Evolutionary conservation across 352 stramenopile species (phyloP), one percentile per base, ranked within the genome.

Genomic region (Phytophthora idaei): DNA sequence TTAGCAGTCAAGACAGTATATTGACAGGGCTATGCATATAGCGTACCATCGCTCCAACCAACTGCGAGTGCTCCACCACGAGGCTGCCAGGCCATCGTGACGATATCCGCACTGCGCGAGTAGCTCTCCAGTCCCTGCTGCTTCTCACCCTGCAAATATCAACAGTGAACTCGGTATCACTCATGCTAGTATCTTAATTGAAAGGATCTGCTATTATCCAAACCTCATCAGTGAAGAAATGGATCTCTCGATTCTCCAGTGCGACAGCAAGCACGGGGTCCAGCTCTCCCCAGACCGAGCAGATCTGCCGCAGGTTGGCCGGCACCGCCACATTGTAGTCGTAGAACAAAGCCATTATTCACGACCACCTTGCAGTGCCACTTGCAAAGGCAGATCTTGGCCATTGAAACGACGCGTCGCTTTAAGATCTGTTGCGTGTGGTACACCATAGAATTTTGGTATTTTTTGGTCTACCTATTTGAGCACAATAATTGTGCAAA

Each of bases 151-250:
- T 89, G 52, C 36, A 58, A 25, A 12, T 37, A 41, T 27, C n/a
- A 47, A 7, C 11, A 57, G 5, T 47, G 27, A 6, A 14, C 8
- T 58, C 44, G 21, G 4, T 28, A 41, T 28, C 32, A 54, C 14
- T 25, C 29, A 5, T 8, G 45, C 21, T 32, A 34, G 45, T 32
- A 32, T 4, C 1, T 39, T 3, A 12, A 39, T 14, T 10, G 45
- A 1, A 5, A 15, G 15, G 2, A 56, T 34, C 12, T 57, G 29
- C 21, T 36, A 28, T 54, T 29, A 61, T 12, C 10, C 31, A 27
- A 39, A 94, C 89, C 74, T 97, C 90, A 76, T 97, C 90, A 0
- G 76, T 92, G 69, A 94, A 97, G 57, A 97, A 96, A 48, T 94
- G 81, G n/a, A 98, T 76, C 61, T 94, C 84, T 21, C 81, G 77